Percentiles rank a stretch among this genome's conserved stretches.
These are phyloP conservation scores for Phialemoniopsis sp. DNA, from an alignment of 2,329 filamentous ascomycete species.

Conservation along the genomic window DNA sequence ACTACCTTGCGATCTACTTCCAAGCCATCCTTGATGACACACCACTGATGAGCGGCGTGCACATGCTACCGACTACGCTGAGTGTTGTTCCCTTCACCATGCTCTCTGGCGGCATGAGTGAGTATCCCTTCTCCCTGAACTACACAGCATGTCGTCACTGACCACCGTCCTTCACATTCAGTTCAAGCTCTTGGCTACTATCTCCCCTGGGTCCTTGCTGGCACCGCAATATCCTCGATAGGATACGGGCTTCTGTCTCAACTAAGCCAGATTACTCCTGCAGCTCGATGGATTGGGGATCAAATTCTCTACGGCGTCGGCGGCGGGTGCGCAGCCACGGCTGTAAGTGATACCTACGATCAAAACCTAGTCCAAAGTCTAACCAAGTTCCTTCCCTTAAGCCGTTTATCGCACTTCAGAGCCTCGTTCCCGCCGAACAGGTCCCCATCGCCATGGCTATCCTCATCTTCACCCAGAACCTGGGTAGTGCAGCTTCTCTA, in stretches of 20 bases:
- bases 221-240: constrained; percentile 7
- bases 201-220: constrained; percentile 9
- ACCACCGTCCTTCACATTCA: too few species aligned
- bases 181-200: constrained; percentile 11
- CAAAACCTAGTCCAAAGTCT: too few species aligned
- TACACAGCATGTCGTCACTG: too few species aligned
- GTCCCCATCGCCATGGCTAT: constrained; percentile 8
- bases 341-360: background rate
- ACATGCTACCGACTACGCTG: constrained; percentile 18
- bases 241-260: constrained; percentile 10
- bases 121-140: background rate
- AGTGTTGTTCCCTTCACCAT: constrained; percentile 12
- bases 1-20: constrained; percentile 26
- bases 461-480: too few species aligned
- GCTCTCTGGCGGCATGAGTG: constrained; percentile 19
- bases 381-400: constrained; percentile 1
- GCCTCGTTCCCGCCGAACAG: constrained; percentile 1
- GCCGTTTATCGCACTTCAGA: constrained; percentile 7
- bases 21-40: constrained; percentile 14
- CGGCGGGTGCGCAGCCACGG: constrained; percentile 4
- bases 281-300: constrained; percentile 10
- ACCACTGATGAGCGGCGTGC: constrained; percentile 17
- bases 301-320: constrained; percentile 12
- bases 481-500: constrained; percentile 11
- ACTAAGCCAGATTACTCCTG: constrained; percentile 4